Evolutionary conservation across 371 early-diverging fungal species (phyloP), one percentile per base, ranked within the genome.

Genomic region (Chytridium lagenaria): DNA sequence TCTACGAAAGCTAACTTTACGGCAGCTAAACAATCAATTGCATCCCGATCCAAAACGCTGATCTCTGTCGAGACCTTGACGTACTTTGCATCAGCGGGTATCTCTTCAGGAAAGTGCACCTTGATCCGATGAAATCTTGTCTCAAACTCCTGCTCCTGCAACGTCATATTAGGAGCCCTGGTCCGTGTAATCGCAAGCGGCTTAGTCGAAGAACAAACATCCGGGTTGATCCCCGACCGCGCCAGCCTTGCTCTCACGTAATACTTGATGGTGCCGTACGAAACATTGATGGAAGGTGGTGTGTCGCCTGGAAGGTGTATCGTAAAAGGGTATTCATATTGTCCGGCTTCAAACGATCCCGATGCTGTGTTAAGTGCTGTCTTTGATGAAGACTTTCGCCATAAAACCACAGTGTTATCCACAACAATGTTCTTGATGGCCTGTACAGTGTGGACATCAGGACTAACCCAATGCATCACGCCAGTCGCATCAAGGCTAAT

Each of bases 401-500:
- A 68, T 7, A 68, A 34, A 22, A 68, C 33, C 51, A 26, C 26
- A 1, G 50, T 51, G 15, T 7, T 23, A 30, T 68, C 68, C 12
- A 51, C 51, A 40, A 68, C 22, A 16, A 19, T 51, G 7, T 22
- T 49, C 34, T 49, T 19, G 2, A 68, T 51, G 31, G 68, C 39
- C 2, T 19, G 19, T 7, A 51, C 50, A 5, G 15, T 3, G 1
- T 2, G 5, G 23, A 68, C 26, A 2, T 68, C 68, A 15, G 68
- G 68, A 30, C 15, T 51, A 22, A 68, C 68, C 68, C 68, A 68
- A 33, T 68, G 68, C 33, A 51, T 49, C n/a, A 51, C 68, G 50
- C 68, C 52, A 10, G 68, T 7, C 2, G 39, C 68, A 40, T 68
- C 51, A 5, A 51, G 3, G 31, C 19, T 15, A 7, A 68, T 28